Base-by-base conservation (phyloP, 2,329 filamentous ascomycete species). In the Metarhizium robertsii region DNA sequence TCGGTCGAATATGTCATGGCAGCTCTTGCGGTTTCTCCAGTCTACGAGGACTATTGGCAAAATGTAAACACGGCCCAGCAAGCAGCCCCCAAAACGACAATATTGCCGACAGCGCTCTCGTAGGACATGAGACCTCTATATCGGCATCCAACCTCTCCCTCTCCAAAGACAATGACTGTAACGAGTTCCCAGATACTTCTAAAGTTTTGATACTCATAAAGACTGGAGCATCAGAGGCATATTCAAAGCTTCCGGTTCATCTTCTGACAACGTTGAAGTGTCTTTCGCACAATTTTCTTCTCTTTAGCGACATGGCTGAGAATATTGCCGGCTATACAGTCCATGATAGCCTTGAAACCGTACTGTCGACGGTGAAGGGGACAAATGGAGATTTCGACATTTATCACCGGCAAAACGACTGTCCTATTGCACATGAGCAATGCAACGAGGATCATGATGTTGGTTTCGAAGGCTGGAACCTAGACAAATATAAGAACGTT, bases 401-500 rank as follows among this genome's bases (percentile, higher is more conserved):
- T 11, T 78, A 78, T 59, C 67, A 66, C 8, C 69, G 68, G 18
- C 75, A 78, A 61, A 63, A 75, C 49, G 64, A 71, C 46, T 80
- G 78, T 57, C 66, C 70, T 29, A 64, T 72, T 51, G 71, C 75
- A 29, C 73, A 76, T 51, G 73, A 74, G 45, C 73, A 71, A 53
- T 75, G 78, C 60, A 71, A 71, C 57, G 68, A 65, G 63, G 50
- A 58, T 53, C 52, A 59, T 54, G 52, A 64, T 50, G 54, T 55
- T 6, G 58, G 55, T 54, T 54, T 61, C 57, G 68, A 73, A 25
- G 73, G 71, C 1, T 83, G 80, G 80, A 72, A 69, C 25, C 66
- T 84, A 34, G 81, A 84, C 69, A 83, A 81, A 67, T 84, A 82
- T 70, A 84, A 84, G 67, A 82, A 81, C 64, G 69, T 82, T 46